A percentile compares a stretch with the other conserved stretches of the same genome.
phyloP scores from a whole-genome alignment of 495 filamentous ascomycete species.

The Trichodelitschia bisporula region DNA sequence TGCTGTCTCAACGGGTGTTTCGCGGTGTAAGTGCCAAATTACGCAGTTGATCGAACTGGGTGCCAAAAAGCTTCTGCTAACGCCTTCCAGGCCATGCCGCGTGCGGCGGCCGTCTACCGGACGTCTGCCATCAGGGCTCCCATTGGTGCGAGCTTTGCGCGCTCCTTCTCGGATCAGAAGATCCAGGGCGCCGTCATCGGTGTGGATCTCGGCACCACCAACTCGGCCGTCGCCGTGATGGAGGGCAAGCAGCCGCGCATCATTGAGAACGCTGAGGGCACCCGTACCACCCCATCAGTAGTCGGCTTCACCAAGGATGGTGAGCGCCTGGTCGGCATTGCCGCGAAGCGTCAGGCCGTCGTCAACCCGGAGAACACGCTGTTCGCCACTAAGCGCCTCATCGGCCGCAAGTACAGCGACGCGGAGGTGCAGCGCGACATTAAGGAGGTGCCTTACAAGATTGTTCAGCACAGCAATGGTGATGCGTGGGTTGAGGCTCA shows the following conservation, averaged over 20 bases:
- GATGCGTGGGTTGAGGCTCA: constrained; percentile 96
- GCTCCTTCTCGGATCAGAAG: too few species aligned
- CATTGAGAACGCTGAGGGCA: constrained; percentile 94
- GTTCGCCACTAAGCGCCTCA: constrained; percentile 98
- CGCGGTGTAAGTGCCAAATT: constrained; percentile 39
- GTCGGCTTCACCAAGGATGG: constrained; percentile 95
- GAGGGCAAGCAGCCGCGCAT: constrained; percentile 88
- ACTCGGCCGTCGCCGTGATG: constrained; percentile 94
- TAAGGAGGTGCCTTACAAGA: constrained; percentile 97
- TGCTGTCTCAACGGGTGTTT: constrained; percentile 38
- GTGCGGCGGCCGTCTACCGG: constrained; percentile 31
- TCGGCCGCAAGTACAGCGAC: constrained; percentile 95
- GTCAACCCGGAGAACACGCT: constrained; percentile 99
- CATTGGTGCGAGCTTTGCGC: constrained; percentile 29
- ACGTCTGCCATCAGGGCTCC: constrained; percentile 29
- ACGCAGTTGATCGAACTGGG: too few species aligned
- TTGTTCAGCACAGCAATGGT: constrained; percentile 91
- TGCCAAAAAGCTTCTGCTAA: too few species aligned
- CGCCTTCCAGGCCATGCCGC: constrained; percentile 32
- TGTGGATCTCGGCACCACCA: constrained; percentile 97
- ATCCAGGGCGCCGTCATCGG: constrained; percentile 92
- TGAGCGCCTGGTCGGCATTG: constrained; percentile 91
- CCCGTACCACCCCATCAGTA: constrained; percentile 87
- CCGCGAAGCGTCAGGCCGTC: constrained; percentile 95
- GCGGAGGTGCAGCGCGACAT: constrained; percentile 92